These are phyloP conservation scores for Petunia secreta DNA, from an alignment of 257 asterid genomes.

Conservation along the genomic window DNA sequence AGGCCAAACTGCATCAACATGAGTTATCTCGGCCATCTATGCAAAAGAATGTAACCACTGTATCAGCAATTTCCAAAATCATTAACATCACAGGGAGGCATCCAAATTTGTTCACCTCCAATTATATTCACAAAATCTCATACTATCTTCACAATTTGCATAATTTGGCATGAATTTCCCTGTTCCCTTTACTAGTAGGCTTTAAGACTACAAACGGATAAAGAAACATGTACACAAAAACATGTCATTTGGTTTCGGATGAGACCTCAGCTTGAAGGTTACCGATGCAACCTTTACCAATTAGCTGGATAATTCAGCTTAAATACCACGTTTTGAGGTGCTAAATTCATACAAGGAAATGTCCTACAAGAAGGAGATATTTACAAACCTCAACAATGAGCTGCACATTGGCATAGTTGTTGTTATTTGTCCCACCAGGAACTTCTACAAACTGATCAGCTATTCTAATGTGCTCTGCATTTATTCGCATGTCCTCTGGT, in stretches of 20 bases:
- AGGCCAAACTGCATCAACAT: conserved; percentile 98
- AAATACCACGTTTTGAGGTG: neutral
- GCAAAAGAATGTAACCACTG: conserved; percentile 27
- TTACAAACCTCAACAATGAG: conserved; percentile 90
- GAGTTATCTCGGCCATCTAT: conserved; percentile 96
- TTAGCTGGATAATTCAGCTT: neutral
- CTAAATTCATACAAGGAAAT: neutral
- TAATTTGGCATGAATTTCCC: too few relatives aligned
- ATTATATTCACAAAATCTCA: neutral
- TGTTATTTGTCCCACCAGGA: conserved; percentile 94
- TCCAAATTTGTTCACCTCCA: neutral
- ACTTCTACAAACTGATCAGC: conserved; percentile 98
- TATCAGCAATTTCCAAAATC: conserved; percentile 8
- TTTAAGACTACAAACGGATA: too few relatives aligned
- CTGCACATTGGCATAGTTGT: conserved; percentile 95
- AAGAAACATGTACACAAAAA: neutral
- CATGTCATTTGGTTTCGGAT: neutral
- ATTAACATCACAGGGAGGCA: neutral
- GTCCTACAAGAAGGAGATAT: conserved; percentile 18
- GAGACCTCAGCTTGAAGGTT: neutral
- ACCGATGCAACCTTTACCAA: neutral
- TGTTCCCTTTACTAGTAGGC: too few relatives aligned
- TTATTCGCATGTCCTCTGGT: conserved; percentile 95
- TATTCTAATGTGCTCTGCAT: conserved; percentile 98
- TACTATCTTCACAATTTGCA: neutral